Evolutionary conservation across 495 filamentous ascomycete species (phyloP), one percentile per base, ranked within the genome.

Genomic region (Sabuloglossum arenarium): DNA sequence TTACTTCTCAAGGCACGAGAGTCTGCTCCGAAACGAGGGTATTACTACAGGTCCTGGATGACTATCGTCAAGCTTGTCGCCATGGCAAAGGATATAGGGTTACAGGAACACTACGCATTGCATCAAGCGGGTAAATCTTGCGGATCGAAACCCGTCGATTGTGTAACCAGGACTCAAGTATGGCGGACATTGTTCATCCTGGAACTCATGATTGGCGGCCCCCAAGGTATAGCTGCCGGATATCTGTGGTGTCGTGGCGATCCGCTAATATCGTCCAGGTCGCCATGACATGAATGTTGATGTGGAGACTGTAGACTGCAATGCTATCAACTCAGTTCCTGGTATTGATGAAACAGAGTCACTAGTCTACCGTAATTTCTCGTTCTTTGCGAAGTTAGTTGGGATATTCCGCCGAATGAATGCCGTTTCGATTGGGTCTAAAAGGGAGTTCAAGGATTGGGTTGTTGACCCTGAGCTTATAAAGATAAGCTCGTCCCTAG

Each of bases 31-130:
- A 91, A 91, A 65, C 81, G 87, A 62, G 91, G 91, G 1, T 98
- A 98, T 66, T 98, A 91, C 67, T 97, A 89, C 65, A 79, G 91
- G 25, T 98, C 91, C 11, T 98, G 91, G 91, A 95, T 95, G 79
- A 93, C 85, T 6, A 80, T 96, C 49, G 89, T 94, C 55, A 88
- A 85, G 43, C 82, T 89, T 55, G 81, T 95, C 24, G 81, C 86
- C 11, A 93, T 98, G 85, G 87, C 81, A 45, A 88, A 93, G 61
- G 91, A 98, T 64, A 73, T 98, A 55, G 88, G 87, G 43, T 73
- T 98, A 8, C 81, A 96, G 64, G 87, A 93, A 63, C 91, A 98
- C 68, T 79, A 79, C 60, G 79, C 79, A 43, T 74, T 76, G 42
- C 91, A 98, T 67, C 74, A 79, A 54, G 76, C 79, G 56, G 82